Conservation (phyloP, 2,329 filamentous ascomycete species). For the Pyrenophora graminea region DNA sequence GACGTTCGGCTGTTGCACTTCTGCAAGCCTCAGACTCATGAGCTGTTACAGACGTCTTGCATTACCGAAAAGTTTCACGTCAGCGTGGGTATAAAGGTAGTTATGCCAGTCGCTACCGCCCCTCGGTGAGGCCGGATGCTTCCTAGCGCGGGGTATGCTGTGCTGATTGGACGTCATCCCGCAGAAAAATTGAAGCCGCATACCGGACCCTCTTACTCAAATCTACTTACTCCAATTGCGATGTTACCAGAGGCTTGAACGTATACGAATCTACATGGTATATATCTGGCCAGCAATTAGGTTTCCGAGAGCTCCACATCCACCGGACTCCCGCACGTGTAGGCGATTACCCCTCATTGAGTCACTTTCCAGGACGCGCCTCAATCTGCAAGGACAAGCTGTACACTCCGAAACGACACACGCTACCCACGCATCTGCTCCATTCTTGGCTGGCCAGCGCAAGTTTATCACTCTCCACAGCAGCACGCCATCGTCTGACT, state of each 20-base stretch:
- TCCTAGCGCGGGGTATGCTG: slow-evolving; percentile 2
- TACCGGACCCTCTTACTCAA: neutral
- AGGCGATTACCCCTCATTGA: slow-evolving; percentile 34
- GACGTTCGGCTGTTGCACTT: no score
- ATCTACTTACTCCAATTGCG: neutral
- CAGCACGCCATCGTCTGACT: slow-evolving; percentile 26
- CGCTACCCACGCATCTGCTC: slow-evolving; percentile 24
- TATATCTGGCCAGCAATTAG: neutral
- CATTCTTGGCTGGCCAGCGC: slow-evolving; percentile 4
- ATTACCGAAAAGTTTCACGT: no score
- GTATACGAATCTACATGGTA: neutral
- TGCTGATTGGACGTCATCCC: slow-evolving; percentile 4
- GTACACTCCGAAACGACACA: slow-evolving; percentile 40
- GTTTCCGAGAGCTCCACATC: slow-evolving; percentile 14
- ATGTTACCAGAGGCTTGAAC: neutral
- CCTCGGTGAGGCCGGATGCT: neutral
- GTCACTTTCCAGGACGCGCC: slow-evolving; percentile 22
- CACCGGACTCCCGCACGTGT: slow-evolving; percentile 29
- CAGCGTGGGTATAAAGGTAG: no score
- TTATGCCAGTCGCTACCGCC: neutral
- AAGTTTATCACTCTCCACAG: slow-evolving; percentile 9
- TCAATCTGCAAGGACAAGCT: slow-evolving; percentile 11
- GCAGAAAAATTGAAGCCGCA: slow-evolving; percentile 4
- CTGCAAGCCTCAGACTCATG: no score
- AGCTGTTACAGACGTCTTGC: no score